phyloP scores from a whole-genome alignment of 2,329 filamentous ascomycete species.

The Paradendryphiella salina region DNA sequence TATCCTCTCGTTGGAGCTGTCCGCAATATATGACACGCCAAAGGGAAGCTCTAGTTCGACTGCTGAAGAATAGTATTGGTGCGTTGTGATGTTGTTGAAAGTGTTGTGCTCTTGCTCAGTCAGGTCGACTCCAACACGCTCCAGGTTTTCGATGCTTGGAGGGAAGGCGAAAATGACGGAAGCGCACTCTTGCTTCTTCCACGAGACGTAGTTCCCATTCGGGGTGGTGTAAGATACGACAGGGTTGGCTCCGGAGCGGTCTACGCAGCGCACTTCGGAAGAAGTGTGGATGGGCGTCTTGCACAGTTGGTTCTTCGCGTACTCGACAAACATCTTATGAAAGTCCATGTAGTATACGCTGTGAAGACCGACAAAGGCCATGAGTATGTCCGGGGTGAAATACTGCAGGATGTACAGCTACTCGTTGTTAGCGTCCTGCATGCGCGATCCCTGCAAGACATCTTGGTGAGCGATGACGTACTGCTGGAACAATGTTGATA shows the following conservation, averaged over 20 bases:
- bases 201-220: conserved; percentile 34
- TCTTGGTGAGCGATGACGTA: conserved; percentile 31
- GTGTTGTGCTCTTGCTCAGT: conserved; percentile 40
- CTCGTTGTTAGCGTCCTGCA: conserved; percentile 34
- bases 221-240: conserved; percentile 39
- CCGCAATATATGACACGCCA: conserved; percentile 43
- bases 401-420: conserved; percentile 47
- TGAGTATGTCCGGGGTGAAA: conserved; percentile 46
- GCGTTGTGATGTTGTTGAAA: conserved; percentile 38
- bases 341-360: conserved; percentile 47
- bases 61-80: conserved; percentile 46
- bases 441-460: conserved; percentile 27
- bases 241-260: conserved; percentile 41
- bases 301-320: conserved; percentile 36
- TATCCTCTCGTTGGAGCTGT: conserved; percentile 22
- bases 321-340: conserved; percentile 43
- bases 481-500: conserved; percentile 44
- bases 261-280: conserved; percentile 43
- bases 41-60: conserved; percentile 43
- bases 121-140: conserved; percentile 40
- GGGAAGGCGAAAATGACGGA: conserved; percentile 45
- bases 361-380: conserved; percentile 43
- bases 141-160: conserved; percentile 40
- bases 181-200: conserved; percentile 42
- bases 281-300: conserved; percentile 39